Evolutionary conservation across 140 eudicot species (phyloP).

Genomic region (Cichorium intybus): DNA sequence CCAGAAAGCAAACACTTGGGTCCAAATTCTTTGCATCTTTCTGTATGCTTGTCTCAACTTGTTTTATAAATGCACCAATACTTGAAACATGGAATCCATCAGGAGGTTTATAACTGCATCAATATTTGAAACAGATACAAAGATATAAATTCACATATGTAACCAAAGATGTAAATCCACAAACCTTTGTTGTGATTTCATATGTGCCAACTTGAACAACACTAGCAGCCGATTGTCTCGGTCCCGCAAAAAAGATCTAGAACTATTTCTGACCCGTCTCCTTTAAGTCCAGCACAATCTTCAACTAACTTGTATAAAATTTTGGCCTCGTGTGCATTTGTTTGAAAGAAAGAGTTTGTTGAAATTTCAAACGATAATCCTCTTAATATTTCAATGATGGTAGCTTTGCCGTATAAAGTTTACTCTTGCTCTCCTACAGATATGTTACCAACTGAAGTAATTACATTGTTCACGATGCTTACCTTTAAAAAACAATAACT

Average conservation of each 20-base stretch:
- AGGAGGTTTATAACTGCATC: too few species aligned
- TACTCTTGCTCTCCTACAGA: conserved; percentile 91
- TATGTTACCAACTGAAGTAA: conserved; percentile 84
- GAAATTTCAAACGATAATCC: conserved; percentile 91
- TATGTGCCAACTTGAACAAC: too few species aligned
- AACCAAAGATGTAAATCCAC: too few species aligned
- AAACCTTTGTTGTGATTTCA: too few species aligned
- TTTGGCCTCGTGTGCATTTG: conserved; percentile 94
- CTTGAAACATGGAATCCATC: too few species aligned
- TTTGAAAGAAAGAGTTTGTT: conserved; percentile 92
- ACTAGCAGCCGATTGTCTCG: conserved; percentile 95
- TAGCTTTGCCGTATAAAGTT: conserved; percentile 69
- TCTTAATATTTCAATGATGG: conserved; percentile 71
- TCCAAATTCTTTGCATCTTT: too few species aligned
- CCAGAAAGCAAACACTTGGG: too few species aligned
- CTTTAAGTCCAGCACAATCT: conserved; percentile 77
- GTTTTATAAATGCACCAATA: too few species aligned
- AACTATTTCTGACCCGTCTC: conserved; percentile 87
- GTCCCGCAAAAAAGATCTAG: conserved; percentile 94
- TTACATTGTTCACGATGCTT: conserved; percentile 89
- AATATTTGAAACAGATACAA: too few species aligned
- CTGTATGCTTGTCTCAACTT: too few species aligned
- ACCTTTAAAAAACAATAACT: conserved; percentile 36
- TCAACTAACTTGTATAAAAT: conserved; percentile 72
- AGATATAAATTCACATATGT: too few species aligned